Conservation (phyloP, 176 grass and related monocot genomes). For the Olyra latifolia region DNA sequence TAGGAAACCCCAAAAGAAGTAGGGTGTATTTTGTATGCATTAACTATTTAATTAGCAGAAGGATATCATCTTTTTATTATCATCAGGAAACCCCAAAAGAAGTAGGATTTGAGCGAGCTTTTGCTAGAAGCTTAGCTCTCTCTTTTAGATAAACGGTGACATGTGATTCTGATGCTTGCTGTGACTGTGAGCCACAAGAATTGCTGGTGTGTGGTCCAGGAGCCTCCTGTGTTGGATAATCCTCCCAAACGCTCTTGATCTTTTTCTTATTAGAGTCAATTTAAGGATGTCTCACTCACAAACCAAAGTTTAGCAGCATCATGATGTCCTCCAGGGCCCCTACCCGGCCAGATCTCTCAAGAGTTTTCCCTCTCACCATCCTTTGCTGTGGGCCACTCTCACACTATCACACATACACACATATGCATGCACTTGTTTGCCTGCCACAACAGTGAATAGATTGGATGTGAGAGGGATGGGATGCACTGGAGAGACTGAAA, state of each 20-base stretch:
- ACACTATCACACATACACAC: neutral
- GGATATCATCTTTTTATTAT: neutral
- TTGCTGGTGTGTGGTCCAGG: conserved; percentile 1
- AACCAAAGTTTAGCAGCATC: conserved; percentile 11
- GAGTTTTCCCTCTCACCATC: neutral
- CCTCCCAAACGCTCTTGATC: neutral
- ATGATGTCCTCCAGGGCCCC: neutral
- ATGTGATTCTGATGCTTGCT: conserved; percentile 1
- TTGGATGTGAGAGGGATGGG: neutral
- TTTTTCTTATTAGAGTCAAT: conserved; percentile 19
- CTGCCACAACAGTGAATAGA: neutral
- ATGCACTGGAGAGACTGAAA: neutral
- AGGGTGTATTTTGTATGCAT: neutral
- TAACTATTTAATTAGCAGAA: neutral
- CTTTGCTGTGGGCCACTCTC: neutral
- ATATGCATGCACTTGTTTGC: neutral
- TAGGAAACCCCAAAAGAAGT: neutral
- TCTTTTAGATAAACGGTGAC: neutral
- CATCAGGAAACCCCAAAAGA: neutral
- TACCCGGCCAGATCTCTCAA: neutral
- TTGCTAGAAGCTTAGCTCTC: neutral
- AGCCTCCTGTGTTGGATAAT: neutral
- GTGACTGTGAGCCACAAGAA: neutral
- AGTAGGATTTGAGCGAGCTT: neutral
- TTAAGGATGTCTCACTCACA: conserved; percentile 35